Evolutionary conservation across 805 yeast species (phyloP).

Genomic region (Candida xyloterini): DNA sequence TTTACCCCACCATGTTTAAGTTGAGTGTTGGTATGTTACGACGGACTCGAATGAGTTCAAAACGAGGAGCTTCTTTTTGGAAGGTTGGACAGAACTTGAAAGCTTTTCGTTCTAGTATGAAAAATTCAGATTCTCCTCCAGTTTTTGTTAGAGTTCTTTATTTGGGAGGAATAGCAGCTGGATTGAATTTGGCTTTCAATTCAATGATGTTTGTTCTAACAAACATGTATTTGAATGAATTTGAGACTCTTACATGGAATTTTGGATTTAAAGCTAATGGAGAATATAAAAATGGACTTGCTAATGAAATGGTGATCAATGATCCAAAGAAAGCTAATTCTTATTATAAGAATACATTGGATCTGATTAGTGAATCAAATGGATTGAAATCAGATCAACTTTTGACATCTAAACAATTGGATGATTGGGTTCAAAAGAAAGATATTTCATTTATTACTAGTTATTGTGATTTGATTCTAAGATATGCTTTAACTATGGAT

Average conservation of each 20-base stretch:
- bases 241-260: constrained; percentile 28
- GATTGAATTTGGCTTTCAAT: constrained; percentile 37
- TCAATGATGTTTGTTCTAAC: constrained; percentile 33
- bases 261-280: constrained; percentile 31
- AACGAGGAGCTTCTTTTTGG: constrained; percentile 32
- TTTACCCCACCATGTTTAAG: not conserved
- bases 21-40: not conserved
- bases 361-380: constrained; percentile 30
- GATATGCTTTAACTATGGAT: constrained; percentile 38
- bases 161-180: constrained; percentile 40
- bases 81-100: constrained; percentile 30
- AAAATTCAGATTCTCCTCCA: constrained; percentile 38
- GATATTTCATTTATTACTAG: constrained; percentile 32
- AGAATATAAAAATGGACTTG: constrained; percentile 36
- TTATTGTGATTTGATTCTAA: constrained; percentile 37
- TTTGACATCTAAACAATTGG: constrained; percentile 21
- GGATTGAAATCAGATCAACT: constrained; percentile 21
- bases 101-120: constrained; percentile 24
- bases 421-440: constrained; percentile 29
- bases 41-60: not conserved
- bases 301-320: constrained; percentile 35
- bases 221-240: constrained; percentile 26
- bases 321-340: constrained; percentile 35
- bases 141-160: constrained; percentile 43
- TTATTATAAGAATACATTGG: constrained; percentile 32